phyloP scores from a whole-genome alignment of 2,329 filamentous ascomycete species.

The Claviceps humidiphila region DNA sequence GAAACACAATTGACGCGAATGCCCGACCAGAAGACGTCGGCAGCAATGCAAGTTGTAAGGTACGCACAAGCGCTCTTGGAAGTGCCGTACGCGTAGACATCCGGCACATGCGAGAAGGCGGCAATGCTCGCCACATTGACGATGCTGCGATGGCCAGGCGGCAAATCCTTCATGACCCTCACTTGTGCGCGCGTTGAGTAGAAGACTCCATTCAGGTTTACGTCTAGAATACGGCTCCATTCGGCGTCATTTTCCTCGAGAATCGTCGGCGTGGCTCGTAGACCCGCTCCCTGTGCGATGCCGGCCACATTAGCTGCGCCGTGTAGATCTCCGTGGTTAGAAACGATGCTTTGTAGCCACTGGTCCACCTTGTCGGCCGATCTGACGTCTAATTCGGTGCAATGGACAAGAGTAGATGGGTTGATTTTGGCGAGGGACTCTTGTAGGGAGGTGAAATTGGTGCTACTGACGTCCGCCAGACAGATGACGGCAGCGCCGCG shows the following conservation, averaged over 20 bases:
- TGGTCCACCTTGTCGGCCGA: not conserved
- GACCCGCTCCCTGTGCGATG: not conserved
- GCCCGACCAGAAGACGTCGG: not conserved
- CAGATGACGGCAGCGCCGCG: not conserved
- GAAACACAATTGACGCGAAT: conserved; percentile 1
- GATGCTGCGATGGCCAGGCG: not conserved
- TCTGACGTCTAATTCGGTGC: not conserved
- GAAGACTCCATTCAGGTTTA: conserved; percentile 1
- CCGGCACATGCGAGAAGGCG: conserved; percentile 1
- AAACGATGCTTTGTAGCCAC: not conserved
- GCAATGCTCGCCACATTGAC: conserved; percentile 3
- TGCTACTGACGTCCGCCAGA: not conserved
- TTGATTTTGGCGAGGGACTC: not conserved
- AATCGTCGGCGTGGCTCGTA: not conserved
- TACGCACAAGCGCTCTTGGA: conserved; percentile 1
- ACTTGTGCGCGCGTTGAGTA: conserved; percentile 1
- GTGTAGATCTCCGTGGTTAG: not conserved
- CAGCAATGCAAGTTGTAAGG: conserved; percentile 1
- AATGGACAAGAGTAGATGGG: not conserved
- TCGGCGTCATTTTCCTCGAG: not conserved
- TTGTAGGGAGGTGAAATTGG: not conserved
- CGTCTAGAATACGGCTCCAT: not conserved
- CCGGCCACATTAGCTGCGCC: conserved; percentile 2
- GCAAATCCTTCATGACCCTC: conserved; percentile 1
- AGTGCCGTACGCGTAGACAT: conserved; percentile 2